Percentiles rank a stretch among this genome's conserved stretches.
phyloP scores from a whole-genome alignment of 202 grass and related monocot species.

The Brachypodium distachyon region DNA sequence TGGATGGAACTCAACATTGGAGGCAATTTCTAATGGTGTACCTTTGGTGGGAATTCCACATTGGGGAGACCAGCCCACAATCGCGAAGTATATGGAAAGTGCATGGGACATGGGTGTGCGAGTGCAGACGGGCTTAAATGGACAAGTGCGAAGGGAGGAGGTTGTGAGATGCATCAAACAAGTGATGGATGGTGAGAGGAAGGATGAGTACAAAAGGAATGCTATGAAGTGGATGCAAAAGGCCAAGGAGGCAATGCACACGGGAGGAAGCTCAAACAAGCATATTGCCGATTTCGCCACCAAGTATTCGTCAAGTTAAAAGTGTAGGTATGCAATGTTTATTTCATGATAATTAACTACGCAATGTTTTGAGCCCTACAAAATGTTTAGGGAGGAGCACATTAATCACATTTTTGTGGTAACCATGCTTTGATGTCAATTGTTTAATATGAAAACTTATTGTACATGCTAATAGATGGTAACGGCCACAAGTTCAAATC shows the following conservation, averaged over 20 bases:
- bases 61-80: slow-evolving; percentile 38
- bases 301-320: neutral
- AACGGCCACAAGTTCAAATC: too few relatives aligned
- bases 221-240: neutral
- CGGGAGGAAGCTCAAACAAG: neutral
- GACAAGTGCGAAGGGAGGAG: slow-evolving; percentile 20
- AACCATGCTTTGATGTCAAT: too few relatives aligned
- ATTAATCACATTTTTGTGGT: too few relatives aligned
- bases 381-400: too few relatives aligned
- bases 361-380: too few relatives aligned
- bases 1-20: slow-evolving; percentile 42
- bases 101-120: slow-evolving; percentile 16
- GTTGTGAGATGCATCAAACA: slow-evolving; percentile 40
- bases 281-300: too few relatives aligned
- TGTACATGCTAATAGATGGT: too few relatives aligned
- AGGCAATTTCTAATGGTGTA: slow-evolving; percentile 12
- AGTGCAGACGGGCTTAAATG: neutral
- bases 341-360: too few relatives aligned
- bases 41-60: slow-evolving; percentile 24
- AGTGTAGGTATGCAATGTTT: too few relatives aligned
- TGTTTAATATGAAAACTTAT: too few relatives aligned
- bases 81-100: slow-evolving; percentile 23
- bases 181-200: slow-evolving; percentile 41
- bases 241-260: slow-evolving; percentile 1
- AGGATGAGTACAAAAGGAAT: slow-evolving; percentile 6